Base-by-base conservation (phyloP, 2,329 filamentous ascomycete species). In the Xylaria sp. region DNA sequence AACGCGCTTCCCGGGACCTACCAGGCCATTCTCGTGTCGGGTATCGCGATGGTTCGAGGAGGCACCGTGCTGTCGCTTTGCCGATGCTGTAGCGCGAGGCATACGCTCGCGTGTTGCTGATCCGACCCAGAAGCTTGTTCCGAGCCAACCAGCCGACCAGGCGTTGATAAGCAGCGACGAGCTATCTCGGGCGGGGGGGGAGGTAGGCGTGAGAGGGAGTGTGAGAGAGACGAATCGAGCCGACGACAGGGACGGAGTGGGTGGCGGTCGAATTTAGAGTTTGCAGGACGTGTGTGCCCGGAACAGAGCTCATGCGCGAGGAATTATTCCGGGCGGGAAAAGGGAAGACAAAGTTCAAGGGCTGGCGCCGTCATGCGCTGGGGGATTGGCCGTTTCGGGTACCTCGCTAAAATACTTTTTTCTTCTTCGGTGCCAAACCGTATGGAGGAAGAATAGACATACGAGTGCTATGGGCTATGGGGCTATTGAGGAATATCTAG, bases 21-120 rank as follows among this genome's bases (percentile, higher is more conserved):
- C 88, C 73, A 91, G 81, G 70, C 91, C 91, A 87, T 90, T 92
- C 77, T 96, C 92, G 77, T 95, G 89, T 74, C 89, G 86, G 69
- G 80, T 84, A 75, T 88, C 88, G 77, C 86, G 85, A 73, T 86
- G 82, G 76, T 79, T 88, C 71, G 64, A 64, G n/a, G n/a, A n/a
- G 61, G 79, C 78, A 76, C 78, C 80, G 76, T 79, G 78, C 73
- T 84, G 80, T 83, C 82, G 81, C 79, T 85, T 85, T 72, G 77
- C 72, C 72, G 79, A 79, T 72, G 75, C 77, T 66, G 80, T 76
- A 69, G 76, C 79, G 71, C 82, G 82, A 85, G 82, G 81, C 82
- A 85, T 85, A 79, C 79, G 79, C 63, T 68, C 54, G 66, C 61
- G 58, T 61, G 69, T 54, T 67, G 69, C 71, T 72, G 67, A 71